Base-by-base conservation (phyloP, 1,284 basidiomycete species). In the Pterulicium gracile region DNA sequence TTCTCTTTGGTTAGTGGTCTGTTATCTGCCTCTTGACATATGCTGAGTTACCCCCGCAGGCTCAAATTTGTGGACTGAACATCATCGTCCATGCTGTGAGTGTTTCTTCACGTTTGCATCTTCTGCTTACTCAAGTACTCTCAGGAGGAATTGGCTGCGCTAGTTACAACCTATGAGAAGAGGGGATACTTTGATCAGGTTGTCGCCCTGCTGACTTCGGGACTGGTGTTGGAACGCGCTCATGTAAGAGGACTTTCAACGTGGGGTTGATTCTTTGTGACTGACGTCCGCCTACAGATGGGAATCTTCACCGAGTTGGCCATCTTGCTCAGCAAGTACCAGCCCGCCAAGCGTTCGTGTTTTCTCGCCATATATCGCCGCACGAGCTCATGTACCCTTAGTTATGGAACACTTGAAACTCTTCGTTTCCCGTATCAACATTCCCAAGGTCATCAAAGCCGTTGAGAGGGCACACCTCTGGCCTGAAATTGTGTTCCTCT, bases 351-450 rank as follows among this genome's bases (percentile, higher is more conserved):
- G 66, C 72, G 88, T 91, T 59, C 62, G 85, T 69, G 42, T 32
- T n/a, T n/a, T n/a, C n/a, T n/a, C n/a, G n/a, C n/a, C 2, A 42
- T 45, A 15, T 47, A 15, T 43, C 2, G 17, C n/a, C 54, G 44
- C 47, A 50, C 20, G n/a, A 13, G 42, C 42, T 36, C 43, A 49
- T 20, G 20, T 43, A 18, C 48, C n/a, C 20, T 7, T 45, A 84
- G 86, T 99, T 51, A 97, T 98, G 95, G 96, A 98, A 61, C 94
- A 98, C 68, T 75, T 99, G 53, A 98, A 95, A 67, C 77, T 98
- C 42, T 98, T 97, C 68, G 95, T 96, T 58, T 87, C 92, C 43
- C 88, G 96, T 49, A 93, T 95, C 75, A 98, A 98, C 66, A 93
- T 98, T 55, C 84, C 88, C 43, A 85, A 87, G 68, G 92, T 97